Conservation (phyloP, 2,329 filamentous ascomycete genomes). For the Didymella pinodella region DNA sequence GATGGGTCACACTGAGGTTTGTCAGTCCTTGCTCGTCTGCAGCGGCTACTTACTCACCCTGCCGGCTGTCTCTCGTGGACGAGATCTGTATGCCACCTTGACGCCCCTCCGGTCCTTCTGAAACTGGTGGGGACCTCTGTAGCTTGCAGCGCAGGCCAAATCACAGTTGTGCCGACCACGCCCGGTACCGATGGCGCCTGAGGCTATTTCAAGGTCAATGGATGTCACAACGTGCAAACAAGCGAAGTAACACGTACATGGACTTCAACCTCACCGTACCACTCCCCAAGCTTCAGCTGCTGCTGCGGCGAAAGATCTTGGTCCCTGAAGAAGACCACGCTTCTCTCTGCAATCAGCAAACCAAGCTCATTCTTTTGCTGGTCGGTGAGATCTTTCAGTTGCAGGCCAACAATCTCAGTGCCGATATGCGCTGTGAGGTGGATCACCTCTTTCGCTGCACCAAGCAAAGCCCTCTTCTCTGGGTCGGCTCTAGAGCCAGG, state of each 20-base stretch:
- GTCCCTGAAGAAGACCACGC: slow-evolving; percentile 61
- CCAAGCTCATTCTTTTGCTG: slow-evolving; percentile 61
- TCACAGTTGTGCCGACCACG: slow-evolving; percentile 67
- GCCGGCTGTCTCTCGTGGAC: slow-evolving; percentile 76
- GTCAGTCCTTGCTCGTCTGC: slow-evolving; percentile 5
- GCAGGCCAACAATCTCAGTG: slow-evolving; percentile 52
- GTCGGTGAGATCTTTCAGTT: slow-evolving; percentile 58
- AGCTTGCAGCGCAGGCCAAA: slow-evolving; percentile 74
- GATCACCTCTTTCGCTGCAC: slow-evolving; percentile 54
- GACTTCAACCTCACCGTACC: slow-evolving; percentile 66
- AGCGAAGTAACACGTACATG: slow-evolving; percentile 61
- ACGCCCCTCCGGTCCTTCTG: slow-evolving; percentile 71
- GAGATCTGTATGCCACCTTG: slow-evolving; percentile 74
- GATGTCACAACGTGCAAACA: neutral
- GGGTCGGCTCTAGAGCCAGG: slow-evolving; percentile 61
- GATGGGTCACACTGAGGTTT: slow-evolving; percentile 63
- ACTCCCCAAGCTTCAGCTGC: slow-evolving; percentile 45
- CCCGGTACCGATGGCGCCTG: slow-evolving; percentile 76
- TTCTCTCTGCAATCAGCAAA: slow-evolving; percentile 50
- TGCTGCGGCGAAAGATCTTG: slow-evolving; percentile 53
- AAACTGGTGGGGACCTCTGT: slow-evolving; percentile 69
- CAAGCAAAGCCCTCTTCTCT: slow-evolving; percentile 51
- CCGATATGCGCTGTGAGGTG: slow-evolving; percentile 49
- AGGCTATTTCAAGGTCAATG: slow-evolving; percentile 56
- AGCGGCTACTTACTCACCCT: slow-evolving; percentile 48